phyloP scores from a whole-genome alignment of 768 basidiomycete species.

The Sutorius australiensis region DNA sequence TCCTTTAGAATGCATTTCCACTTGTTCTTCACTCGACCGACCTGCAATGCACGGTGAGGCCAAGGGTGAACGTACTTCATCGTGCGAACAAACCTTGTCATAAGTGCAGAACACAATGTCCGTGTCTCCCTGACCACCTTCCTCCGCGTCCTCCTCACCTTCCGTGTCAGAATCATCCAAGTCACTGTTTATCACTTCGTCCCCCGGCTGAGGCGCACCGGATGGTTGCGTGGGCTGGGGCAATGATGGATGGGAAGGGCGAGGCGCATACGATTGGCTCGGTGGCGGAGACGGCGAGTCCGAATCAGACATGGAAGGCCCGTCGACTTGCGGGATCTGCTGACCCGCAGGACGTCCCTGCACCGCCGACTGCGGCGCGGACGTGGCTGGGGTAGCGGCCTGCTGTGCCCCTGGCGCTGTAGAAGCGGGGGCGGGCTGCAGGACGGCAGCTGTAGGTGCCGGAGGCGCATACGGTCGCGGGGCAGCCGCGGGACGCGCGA shows the following conservation, averaged over 20 bases:
- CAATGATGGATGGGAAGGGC: slow-evolving; percentile 68
- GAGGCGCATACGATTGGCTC: slow-evolving; percentile 57
- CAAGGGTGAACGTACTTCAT: not conserved
- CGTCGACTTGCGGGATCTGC: slow-evolving; percentile 76
- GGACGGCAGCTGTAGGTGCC: slow-evolving; percentile 17
- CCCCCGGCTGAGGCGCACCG: slow-evolving; percentile 39
- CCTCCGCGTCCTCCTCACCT: slow-evolving; percentile 78
- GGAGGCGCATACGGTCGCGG: slow-evolving; percentile 25
- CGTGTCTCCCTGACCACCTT: slow-evolving; percentile 65
- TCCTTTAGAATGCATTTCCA: slow-evolving; percentile 99
- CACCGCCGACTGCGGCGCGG: slow-evolving; percentile 14
- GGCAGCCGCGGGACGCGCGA: slow-evolving; percentile 18
- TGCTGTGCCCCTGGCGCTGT: slow-evolving; percentile 16
- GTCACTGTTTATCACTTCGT: slow-evolving; percentile 95
- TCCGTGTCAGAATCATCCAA: slow-evolving; percentile 93
- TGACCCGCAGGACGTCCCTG: slow-evolving; percentile 23
- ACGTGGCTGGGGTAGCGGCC: slow-evolving; percentile 1
- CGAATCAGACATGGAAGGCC: slow-evolving; percentile 64
- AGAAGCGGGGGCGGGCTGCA: slow-evolving; percentile 14
- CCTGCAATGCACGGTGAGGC: slow-evolving; percentile 44
- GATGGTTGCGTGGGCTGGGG: slow-evolving; percentile 54
- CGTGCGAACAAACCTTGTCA: slow-evolving; percentile 70
- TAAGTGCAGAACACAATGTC: slow-evolving; percentile 99
- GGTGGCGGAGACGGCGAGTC: slow-evolving; percentile 71
- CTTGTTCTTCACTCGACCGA: slow-evolving; percentile 99